Evolutionary conservation across 2,329 filamentous ascomycete genomes (phyloP).

Genomic region (Paraphaeosphaeria minitans): DNA sequence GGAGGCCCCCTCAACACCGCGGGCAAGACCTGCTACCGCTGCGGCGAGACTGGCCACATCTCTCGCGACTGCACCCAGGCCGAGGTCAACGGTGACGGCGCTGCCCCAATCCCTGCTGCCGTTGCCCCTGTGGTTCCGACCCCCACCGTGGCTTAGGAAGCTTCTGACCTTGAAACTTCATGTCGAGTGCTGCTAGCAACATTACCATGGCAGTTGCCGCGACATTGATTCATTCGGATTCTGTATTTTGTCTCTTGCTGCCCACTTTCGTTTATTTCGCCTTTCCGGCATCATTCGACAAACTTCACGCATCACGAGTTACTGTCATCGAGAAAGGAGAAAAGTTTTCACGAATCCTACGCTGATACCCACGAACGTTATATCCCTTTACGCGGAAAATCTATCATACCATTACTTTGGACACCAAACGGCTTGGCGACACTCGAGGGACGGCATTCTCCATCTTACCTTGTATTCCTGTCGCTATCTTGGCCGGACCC

Average conservation of each 20-base stretch:
- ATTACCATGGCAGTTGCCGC: slow-evolving; percentile 19
- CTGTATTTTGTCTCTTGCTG: slow-evolving; percentile 23
- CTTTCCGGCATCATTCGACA: slow-evolving; percentile 41
- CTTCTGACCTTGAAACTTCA: background rate
- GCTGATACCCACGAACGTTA: slow-evolving; percentile 52
- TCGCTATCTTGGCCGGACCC: slow-evolving; percentile 10
- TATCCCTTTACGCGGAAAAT: slow-evolving; percentile 42
- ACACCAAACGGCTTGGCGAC: slow-evolving; percentile 43
- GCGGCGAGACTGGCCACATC: slow-evolving; percentile 93
- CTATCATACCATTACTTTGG: slow-evolving; percentile 45
- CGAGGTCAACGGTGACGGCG: slow-evolving; percentile 54
- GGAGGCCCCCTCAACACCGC: slow-evolving; percentile 93
- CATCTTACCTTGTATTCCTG: slow-evolving; percentile 22
- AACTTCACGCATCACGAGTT: slow-evolving; percentile 46
- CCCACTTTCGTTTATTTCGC: slow-evolving; percentile 39
- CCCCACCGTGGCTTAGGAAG: slow-evolving; percentile 44
- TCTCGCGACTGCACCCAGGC: slow-evolving; percentile 92
- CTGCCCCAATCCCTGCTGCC: slow-evolving; percentile 33
- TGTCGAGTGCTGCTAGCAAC: slow-evolving; percentile 24
- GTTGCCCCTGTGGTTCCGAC: slow-evolving; percentile 50
- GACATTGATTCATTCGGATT: slow-evolving; percentile 13
- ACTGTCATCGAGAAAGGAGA: slow-evolving; percentile 36
- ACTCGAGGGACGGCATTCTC: slow-evolving; percentile 29
- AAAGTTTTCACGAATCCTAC: slow-evolving; percentile 50
- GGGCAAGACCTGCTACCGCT: slow-evolving; percentile 98